Conservation (phyloP, 129 eudicot species). For the sunflower (Helianthus annuus) region DNA sequence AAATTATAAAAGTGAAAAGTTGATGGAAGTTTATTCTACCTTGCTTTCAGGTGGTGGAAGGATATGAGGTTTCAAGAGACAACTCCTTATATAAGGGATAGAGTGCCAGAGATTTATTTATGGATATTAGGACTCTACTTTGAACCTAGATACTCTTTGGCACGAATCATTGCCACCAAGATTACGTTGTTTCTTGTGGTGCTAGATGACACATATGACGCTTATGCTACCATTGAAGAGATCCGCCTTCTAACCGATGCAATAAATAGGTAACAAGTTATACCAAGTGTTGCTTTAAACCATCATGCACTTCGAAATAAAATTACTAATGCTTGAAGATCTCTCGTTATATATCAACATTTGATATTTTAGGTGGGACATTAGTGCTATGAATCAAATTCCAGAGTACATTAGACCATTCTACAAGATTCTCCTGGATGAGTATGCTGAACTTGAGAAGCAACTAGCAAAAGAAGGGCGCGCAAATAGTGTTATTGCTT, state of each 20-base stretch:
- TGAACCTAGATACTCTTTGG: conserved; percentile 40
- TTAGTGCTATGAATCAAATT: conserved; percentile 25
- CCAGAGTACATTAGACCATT: conserved; percentile 34
- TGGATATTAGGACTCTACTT: conserved; percentile 43
- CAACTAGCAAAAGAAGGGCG: conserved; percentile 31
- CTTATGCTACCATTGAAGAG: conserved; percentile 37
- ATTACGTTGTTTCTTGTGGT: conserved; percentile 30
- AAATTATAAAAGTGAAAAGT: neutral
- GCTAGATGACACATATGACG: conserved; percentile 43
- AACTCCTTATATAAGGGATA: conserved; percentile 36
- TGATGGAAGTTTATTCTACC: neutral
- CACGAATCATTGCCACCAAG: conserved; percentile 34
- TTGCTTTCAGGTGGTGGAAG: conserved; percentile 41
- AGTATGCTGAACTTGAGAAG: conserved; percentile 32
- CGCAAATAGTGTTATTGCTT: conserved; percentile 16
- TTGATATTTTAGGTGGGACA: conserved; percentile 35
- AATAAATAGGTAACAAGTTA: conserved; percentile 23
- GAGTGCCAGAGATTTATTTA: conserved; percentile 40
- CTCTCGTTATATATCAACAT: neutral
- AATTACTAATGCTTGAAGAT: neutral
- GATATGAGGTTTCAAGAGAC: conserved; percentile 35
- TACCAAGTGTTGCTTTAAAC: neutral
- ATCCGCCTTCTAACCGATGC: conserved; percentile 33
- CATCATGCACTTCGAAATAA: neutral
- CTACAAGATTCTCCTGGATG: conserved; percentile 24